phyloP scores from a whole-genome alignment of 2,329 filamentous ascomycete species.

The Pyricularia pennisetigena region DNA sequence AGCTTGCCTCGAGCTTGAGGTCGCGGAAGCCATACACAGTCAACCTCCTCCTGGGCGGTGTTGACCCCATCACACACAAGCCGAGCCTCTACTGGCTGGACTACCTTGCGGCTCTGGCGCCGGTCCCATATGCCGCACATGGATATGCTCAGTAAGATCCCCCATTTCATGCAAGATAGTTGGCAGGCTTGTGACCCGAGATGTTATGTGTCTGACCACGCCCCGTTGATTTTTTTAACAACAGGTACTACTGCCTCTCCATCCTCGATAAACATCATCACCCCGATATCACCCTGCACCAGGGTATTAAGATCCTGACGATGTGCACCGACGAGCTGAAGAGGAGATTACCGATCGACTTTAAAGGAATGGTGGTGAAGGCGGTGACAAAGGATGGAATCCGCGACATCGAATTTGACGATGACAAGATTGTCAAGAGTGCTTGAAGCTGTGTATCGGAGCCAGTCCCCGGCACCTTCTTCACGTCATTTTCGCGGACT shows the following conservation, averaged over 20 bases:
- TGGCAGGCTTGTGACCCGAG: neutral
- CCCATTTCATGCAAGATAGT: conserved; percentile 1
- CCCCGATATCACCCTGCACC: conserved; percentile 79
- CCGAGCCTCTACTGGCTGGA: conserved; percentile 95
- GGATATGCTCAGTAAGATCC: conserved; percentile 83
- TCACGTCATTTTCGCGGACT: conserved; percentile 1
- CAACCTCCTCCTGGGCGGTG: conserved; percentile 88
- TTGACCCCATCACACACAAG: conserved; percentile 85
- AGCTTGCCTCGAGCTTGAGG: conserved; percentile 82
- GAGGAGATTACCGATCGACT: conserved; percentile 93
- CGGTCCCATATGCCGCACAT: conserved; percentile 90
- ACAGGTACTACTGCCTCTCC: conserved; percentile 90
- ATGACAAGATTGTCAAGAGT: conserved; percentile 60
- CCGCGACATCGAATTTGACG: conserved; percentile 73
- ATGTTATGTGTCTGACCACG: neutral
- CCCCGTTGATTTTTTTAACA: neutral
- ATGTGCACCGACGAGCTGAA: conserved; percentile 98
- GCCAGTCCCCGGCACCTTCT: neutral
- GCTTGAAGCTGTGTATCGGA: conserved; percentile 30
- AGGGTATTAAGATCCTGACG: conserved; percentile 84
- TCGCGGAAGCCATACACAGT: conserved; percentile 94
- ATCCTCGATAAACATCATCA: conserved; percentile 98
- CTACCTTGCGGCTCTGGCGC: conserved; percentile 82
- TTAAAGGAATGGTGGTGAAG: conserved; percentile 95
- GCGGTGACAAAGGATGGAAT: conserved; percentile 92